phyloP scores from a whole-genome alignment of 768 basidiomycete species.

The Clavulina sp. region DNA sequence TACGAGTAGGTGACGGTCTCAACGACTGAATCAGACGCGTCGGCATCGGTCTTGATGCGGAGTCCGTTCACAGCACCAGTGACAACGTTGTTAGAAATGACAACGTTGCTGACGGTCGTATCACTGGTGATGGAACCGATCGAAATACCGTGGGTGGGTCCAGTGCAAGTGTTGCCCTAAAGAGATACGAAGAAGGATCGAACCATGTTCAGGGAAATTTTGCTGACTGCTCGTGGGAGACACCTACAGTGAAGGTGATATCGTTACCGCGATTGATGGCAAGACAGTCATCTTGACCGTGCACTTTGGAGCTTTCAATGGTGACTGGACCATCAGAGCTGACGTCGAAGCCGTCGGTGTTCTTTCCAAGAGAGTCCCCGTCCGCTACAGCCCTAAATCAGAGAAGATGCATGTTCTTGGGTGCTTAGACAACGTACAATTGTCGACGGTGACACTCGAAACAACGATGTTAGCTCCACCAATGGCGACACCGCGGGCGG shows the following conservation, averaged over 20 bases:
- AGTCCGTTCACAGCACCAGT: constrained; percentile 29
- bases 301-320: constrained; percentile 6
- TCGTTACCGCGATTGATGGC: constrained; percentile 28
- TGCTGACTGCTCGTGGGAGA: no score
- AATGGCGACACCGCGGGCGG: no score
- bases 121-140: constrained; percentile 39
- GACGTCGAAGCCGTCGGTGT: constrained; percentile 15
- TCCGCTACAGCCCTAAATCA: constrained; percentile 30
- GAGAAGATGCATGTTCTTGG: neutral
- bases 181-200: no score
- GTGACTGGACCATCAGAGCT: constrained; percentile 8
- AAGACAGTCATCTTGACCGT: constrained; percentile 40
- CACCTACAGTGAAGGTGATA: constrained; percentile 24
- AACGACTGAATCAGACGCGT: constrained; percentile 13
- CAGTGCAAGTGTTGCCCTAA: constrained; percentile 33
- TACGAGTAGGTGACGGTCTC: constrained; percentile 13
- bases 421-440: constrained; percentile 27
- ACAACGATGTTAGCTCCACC: no score
- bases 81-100: constrained; percentile 35
- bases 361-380: constrained; percentile 25
- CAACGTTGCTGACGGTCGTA: constrained; percentile 29
- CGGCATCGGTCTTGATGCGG: constrained; percentile 30
- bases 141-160: constrained; percentile 51
- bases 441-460: constrained; percentile 30
- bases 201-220: no score